Base-by-base conservation (phyloP, 257 asterid genomes). In the Phtheirospermum japonicum region DNA sequence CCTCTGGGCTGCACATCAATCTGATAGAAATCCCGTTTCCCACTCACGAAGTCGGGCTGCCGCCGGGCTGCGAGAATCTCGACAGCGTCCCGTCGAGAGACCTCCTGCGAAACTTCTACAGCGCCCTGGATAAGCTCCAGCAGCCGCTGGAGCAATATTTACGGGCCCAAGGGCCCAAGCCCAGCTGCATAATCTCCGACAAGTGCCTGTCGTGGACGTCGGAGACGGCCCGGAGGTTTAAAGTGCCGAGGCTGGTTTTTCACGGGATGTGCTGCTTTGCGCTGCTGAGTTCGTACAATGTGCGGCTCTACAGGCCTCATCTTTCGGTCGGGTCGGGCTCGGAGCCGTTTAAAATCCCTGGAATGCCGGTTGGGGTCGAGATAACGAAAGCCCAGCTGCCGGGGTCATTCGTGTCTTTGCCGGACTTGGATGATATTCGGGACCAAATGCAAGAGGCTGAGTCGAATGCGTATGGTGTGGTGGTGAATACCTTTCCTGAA, bases 171-270 rank as follows among this genome's bases (percentile, higher is more conserved):
- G 31, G 5, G 0, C 75, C 54, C 5, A 89, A 86, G 40, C 92
- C 92, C 11, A 88, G 88, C 59, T 88, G 96, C 81, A 80, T 88
- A 13, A 76, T 88, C n/a, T 88, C 96, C 5, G 95, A 85, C 12
- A 88, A 77, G 65, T 83, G 86, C 33, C 76, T 83, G 32, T 70
- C 85, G 8, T 85, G 96, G 96, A 88, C 96, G 2, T 68, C 83
- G 0, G 43, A 65, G 5, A 72, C 65, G 20, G 96, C 96, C 0
- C 18, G n/a, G 19, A 80, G 40, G 28, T 85, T 88, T 40, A 16
- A 45, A 0, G 66, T 83, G 20, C 95, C 96, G 2, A 73, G 96
- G 40, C 16, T 81, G 10, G 90, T 85, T 37, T 88, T 88, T 31
- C 89, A 83, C 34, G 96, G 96, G 53, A 88, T 77, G 87, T 63